These are phyloP conservation scores for Lepidopterella palustris DNA, from an alignment of 495 filamentous ascomycete genomes.

Conservation along the genomic window DNA sequence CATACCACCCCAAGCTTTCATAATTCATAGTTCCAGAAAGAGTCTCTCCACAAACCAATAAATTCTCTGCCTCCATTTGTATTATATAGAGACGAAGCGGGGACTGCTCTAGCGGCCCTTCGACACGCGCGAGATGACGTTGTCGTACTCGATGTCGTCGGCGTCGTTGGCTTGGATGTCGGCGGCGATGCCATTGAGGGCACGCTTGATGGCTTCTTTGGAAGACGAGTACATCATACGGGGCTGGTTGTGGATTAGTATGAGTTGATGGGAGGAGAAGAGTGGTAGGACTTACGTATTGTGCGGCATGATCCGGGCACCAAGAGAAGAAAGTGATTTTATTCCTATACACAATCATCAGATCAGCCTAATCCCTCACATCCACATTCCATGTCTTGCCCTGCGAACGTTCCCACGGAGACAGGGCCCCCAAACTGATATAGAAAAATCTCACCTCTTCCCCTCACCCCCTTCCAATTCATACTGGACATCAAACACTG, in stretches of 20 bases:
- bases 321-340: conserved; percentile 96
- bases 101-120: conserved; percentile 51
- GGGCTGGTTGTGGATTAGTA: conserved; percentile 44
- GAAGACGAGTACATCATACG: conserved; percentile 98
- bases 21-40: too few relatives aligned
- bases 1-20: too few relatives aligned
- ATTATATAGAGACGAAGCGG: too few relatives aligned
- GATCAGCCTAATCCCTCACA: neutral
- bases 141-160: conserved; percentile 81
- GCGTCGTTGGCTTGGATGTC: conserved; percentile 92
- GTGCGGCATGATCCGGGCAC: conserved; percentile 77
- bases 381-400: too few relatives aligned
- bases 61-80: too few relatives aligned
- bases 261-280: conserved; percentile 10
- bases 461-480: conserved; percentile 73
- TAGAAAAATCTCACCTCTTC: conserved; percentile 32
- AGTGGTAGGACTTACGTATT: conserved; percentile 58
- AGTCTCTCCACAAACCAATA: too few relatives aligned
- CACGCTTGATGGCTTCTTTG: conserved; percentile 82
- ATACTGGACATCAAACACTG: conserved; percentile 90
- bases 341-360: conserved; percentile 46
- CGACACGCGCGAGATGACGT: conserved; percentile 70
- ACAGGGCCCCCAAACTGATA: too few relatives aligned
- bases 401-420: too few relatives aligned
- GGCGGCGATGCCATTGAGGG: conserved; percentile 68